Evolutionary conservation across 2,329 filamentous ascomycete species (phyloP).

Genomic region (Fusarium temperatum): DNA sequence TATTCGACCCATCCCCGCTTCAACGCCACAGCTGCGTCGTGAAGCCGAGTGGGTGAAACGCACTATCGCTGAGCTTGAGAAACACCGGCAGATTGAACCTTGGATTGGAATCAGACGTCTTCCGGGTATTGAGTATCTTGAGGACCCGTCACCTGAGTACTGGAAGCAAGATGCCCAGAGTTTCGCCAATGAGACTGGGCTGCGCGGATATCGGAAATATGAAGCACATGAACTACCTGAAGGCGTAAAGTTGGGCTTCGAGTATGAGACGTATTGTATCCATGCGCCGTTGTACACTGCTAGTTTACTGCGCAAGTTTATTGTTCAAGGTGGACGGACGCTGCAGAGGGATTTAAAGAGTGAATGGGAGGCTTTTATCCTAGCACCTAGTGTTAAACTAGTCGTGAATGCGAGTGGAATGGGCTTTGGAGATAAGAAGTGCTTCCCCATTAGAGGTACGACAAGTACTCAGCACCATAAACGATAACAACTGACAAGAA

Average conservation of each 20-base stretch:
- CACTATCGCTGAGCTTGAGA: slow-evolving; percentile 40
- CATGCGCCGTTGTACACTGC: slow-evolving; percentile 64
- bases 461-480: accelerated
- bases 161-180: slow-evolving; percentile 37
- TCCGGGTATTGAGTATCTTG: slow-evolving; percentile 62
- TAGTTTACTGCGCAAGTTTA: slow-evolving; percentile 44
- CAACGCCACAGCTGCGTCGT: slow-evolving; percentile 44
- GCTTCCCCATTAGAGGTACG: slow-evolving; percentile 48
- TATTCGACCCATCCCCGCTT: slow-evolving; percentile 59
- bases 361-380: slow-evolving; percentile 46
- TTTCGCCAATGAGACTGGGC: slow-evolving; percentile 43
- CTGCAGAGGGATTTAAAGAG: slow-evolving; percentile 41
- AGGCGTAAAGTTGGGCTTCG: slow-evolving; percentile 56
- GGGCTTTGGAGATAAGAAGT: slow-evolving; percentile 46
- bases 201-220: slow-evolving; percentile 44
- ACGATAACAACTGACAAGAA: neutral
- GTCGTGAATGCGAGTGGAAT: slow-evolving; percentile 48
- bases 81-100: slow-evolving; percentile 37
- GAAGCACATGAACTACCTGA: slow-evolving; percentile 50
- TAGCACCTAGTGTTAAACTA: slow-evolving; percentile 35
- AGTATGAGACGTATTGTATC: slow-evolving; percentile 64
- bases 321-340: slow-evolving; percentile 44
- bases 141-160: slow-evolving; percentile 54
- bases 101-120: slow-evolving; percentile 58
- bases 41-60: slow-evolving; percentile 47